Evolutionary conservation across 371 early-diverging fungal genomes (phyloP), one percentile per base, ranked within the genome.

Genomic region (Sporodiniella umbellata): DNA sequence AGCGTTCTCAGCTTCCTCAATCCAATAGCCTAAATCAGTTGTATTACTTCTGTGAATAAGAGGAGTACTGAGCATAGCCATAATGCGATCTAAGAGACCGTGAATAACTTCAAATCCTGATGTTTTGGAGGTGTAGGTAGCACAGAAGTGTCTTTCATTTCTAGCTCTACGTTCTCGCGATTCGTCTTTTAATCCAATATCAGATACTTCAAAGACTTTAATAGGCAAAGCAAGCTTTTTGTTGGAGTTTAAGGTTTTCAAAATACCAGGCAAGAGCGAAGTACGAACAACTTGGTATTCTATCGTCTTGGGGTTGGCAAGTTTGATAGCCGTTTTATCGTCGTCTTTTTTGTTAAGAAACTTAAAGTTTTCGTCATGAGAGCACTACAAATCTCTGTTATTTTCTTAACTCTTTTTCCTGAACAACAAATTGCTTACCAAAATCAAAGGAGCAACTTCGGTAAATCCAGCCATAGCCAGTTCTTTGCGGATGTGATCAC

Each of bases 271-370:
- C 31, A 99, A 70, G 37, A 99, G 76, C 10, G 91, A 88, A 11
- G 95, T 94, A 48, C 99, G 89, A 30, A 98, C 94, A 11, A 95
- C 96, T 70, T 96, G 89, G 71, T 92, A 97, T 66, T 99, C 99
- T 21, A 80, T 61, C 2, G 98, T 95, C 80, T 94, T 94, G 50
- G 99, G 99, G 70, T 99, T 99, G n/a, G 89, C 84, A 23, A 99
- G 78, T 49, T 86, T 78, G 45, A 99, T 92, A 2, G 95, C 97
- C 42, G 85, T 85, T 38, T 71, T 83, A 45, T 85, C 83, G 45
- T 84, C 83, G 60, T 94, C 93, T 26, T 57, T 68, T 55, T 85
- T 81, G 49, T 90, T 88, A 57, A 99, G 78, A 80, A 77, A 85
- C 38, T 85, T 85, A 70, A 93, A 97, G 81, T 94, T 96, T 73